Evolutionary conservation across 2,329 filamentous ascomycete species (phyloP), one percentile per base, ranked within the genome.

Genomic region (Cordyceps pruinosa): DNA sequence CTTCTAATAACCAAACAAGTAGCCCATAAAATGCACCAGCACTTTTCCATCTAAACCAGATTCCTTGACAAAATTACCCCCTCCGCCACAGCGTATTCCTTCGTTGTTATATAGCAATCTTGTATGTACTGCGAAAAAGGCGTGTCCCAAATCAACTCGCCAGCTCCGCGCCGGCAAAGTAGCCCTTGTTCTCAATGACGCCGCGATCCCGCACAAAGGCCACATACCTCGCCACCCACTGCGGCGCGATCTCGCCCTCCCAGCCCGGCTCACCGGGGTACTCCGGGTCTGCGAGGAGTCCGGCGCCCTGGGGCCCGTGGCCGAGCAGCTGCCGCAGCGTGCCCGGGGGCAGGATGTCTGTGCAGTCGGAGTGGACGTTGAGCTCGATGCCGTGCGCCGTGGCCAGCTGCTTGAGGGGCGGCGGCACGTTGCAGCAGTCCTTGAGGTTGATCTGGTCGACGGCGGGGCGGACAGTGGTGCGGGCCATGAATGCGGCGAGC

Each of bases 161-260:
- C 62, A 94, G 72, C 68, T 90, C 86, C 3, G 92, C 93, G 21
- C 86, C 84, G 1, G 93, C 93, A 76, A 97, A 97, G 72, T 97
- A 97, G 8, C 94, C 94, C 77, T 97, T 99, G 69, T 94, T 96
- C 77, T 99, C 94, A 62, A 99, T 93, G 9, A 99, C 94, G 15
- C 94, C 94, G 55, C 94, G 81, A 69, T 97, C 88, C 70, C 89
- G 88, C 41, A 97, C 90, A 58, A 97, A 93, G 1, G 94, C 94
- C 37, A 93, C 97, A 70, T 99, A 99, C 70, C 97, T 96, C 63
- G 93, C 87, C 28, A 97, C 94, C 93, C 94, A 99, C 69, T 93
- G 86, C 28, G 94, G 92, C 58, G 84, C 82, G 49, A 97, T 80
- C 62, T 96, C 85, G 5, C 90, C 92, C 63, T 81, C 78, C 58